Base-by-base conservation (phyloP, 129 eudicot species). In the Mikania micrantha region DNA sequence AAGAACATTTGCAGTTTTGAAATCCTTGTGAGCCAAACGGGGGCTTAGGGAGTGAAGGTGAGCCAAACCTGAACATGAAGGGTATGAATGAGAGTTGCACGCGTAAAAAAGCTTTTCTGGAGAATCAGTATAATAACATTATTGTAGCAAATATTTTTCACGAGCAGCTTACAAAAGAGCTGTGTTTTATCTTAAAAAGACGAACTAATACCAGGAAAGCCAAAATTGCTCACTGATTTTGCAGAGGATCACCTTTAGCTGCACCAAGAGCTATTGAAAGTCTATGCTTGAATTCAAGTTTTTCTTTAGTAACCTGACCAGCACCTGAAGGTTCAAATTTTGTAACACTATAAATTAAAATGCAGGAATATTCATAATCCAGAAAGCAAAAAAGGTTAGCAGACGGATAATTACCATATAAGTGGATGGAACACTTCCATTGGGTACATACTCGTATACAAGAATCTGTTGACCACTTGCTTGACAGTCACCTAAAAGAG, bases 211-310 rank as follows among this genome's bases (percentile, higher is more conserved):
- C 88, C 90, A 81, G 90, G 90, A 81, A 87, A 91, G 92, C 88
- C 85, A 85, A 85, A n/a, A 83, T 81, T 88, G 96, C 97, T 91
- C 97, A 91, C 97, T 85, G 94, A 80, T 87, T 87, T 85, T 85
- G 90, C 96, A 91, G 88, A 87, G 84, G 94, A 83, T 91, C 97
- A 88, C 97, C 97, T 91, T 88, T 91, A 85, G 97, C 97, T 75
- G 96, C 94, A 79, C 97, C 97, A 72, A 91, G 80, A 74, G 97
- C 96, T 81, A 91, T 91, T 40, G 90, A 38, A 69, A 88, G 93
- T 76, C 96, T 86, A 66, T 88, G 97, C 90, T 91, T 91, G 88
- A 91, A 91, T 79, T 91, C 97, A 69, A 88, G 88, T 85, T 91
- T 85, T 80, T 91, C 96, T 68, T 71, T 81, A 16, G 88, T 71